Base-by-base conservation (phyloP, 2,329 filamentous ascomycete species). In the Diplodia sapinea region DNA sequence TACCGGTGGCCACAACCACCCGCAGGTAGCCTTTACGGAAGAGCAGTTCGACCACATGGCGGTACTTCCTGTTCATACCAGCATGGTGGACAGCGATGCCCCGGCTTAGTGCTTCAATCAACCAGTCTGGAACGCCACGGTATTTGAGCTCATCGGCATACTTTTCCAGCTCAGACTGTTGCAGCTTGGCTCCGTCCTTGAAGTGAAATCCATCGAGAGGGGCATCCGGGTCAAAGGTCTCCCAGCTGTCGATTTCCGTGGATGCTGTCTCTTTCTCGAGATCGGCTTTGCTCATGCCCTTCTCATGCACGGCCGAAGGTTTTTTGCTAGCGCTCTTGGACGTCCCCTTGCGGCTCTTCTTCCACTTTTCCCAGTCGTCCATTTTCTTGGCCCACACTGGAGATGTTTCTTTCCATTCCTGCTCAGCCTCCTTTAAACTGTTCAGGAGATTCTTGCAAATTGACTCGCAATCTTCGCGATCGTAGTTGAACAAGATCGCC, bases 11-110 rank as follows among this genome's bases (percentile, higher is more conserved):
- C 31, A 94, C 84, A 33, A 94, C 87, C 0, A 90, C 88, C 8
- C 86, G 84, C 50, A 94, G 77, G 73, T 86, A 93, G 0, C 90
- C 89, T 74, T 86, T 89, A 9, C 91, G 85, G 79, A 93, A 93
- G 8, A 93, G 79, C 68, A 91, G 90, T 74, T 93, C 91, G 1
- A 92, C 89, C 23, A 81, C 82, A 75, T 93, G 90, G 47, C 91
- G 86, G 74, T 94, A 94, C 70, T 87, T 87, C 59, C 90, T 84
- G 74, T 93, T 94, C 88, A 94, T 88, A 78, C 91, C 91, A 20
- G 91, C 86, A 74, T 94, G 92, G 78, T 94, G 91, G 7, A 94
- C 86, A 38, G 89, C 92, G 20, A 94, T 82, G 23, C 92, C 91
- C 66, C 91, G 82, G 68, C 81, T 81, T 1, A 94, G 81, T 2